Percentiles rank a stretch among this genome's conserved stretches.
Evolutionary conservation across 2,329 filamentous ascomycete species (phyloP).

Genomic region (Aspergillus neoniger): DNA sequence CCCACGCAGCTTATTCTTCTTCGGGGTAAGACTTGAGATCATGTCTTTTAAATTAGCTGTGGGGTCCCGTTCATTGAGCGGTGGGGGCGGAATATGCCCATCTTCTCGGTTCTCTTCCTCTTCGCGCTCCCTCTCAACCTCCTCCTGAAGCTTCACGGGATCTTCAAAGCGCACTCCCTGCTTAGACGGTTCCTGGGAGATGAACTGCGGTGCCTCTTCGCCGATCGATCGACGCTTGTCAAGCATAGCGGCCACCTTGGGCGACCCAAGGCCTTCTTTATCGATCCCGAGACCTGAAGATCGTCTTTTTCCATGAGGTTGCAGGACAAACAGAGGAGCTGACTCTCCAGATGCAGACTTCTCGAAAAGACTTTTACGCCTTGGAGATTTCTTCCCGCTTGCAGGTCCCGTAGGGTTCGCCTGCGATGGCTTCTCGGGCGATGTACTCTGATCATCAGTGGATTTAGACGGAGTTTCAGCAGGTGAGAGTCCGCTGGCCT

Average conservation of each 20-base stretch:
- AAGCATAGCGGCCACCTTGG: slow-evolving; percentile 69
- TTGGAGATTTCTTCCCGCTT: slow-evolving; percentile 39
- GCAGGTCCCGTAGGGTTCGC: slow-evolving; percentile 44
- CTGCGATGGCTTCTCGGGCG: slow-evolving; percentile 52
- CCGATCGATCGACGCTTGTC: slow-evolving; percentile 72
- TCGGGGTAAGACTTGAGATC: slow-evolving; percentile 76
- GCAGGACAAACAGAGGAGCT: slow-evolving; percentile 66
- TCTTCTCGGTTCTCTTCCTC: slow-evolving; percentile 65
- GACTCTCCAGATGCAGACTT: slow-evolving; percentile 57
- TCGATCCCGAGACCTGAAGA: slow-evolving; percentile 71
- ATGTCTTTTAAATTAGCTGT: slow-evolving; percentile 72
- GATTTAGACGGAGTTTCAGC: slow-evolving; percentile 55
- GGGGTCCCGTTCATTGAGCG: slow-evolving; percentile 53
- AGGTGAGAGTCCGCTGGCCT: slow-evolving; percentile 48
- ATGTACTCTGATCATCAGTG: slow-evolving; percentile 49
- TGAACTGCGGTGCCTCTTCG: slow-evolving; percentile 65
- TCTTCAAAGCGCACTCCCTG: slow-evolving; percentile 65
- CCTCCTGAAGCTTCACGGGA: slow-evolving; percentile 62
- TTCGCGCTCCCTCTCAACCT: slow-evolving; percentile 63
- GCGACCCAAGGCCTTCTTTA: slow-evolving; percentile 71
- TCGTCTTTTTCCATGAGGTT: slow-evolving; percentile 56
- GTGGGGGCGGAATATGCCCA: slow-evolving; percentile 44
- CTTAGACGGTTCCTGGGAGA: slow-evolving; percentile 51
- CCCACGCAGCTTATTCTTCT: slow-evolving; percentile 66
- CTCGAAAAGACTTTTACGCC: slow-evolving; percentile 54